Base-by-base conservation (phyloP, 768 basidiomycete species). In the Nidularia pulvinata region DNA sequence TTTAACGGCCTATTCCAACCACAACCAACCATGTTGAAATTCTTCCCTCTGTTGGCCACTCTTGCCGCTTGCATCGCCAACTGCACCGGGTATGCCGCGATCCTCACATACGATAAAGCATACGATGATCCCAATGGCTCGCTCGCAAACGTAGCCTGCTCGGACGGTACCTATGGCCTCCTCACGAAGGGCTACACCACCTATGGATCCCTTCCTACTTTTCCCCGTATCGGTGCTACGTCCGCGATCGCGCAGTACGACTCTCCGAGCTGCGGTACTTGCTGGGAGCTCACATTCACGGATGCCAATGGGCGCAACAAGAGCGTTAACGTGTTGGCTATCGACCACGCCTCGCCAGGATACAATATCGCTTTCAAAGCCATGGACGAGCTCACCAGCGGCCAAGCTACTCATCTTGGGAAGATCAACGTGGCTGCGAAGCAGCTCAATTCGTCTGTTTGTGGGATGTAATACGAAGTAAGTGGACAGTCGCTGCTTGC, bases 201-300 rank as follows among this genome's bases (percentile, higher is more conserved):
- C 22, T 72, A 78, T 36, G 64, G 60, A 5, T 61, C 65, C 36
- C 51, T 81, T 6, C 77, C 78, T 4, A 61, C 53, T 49, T 80
- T 76, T 63, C 76, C 78, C 1, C 57, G 61, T 60, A 73, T 81
- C 57, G 78, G 73, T 19, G 78, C 75, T 1, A 69, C 69, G 5
- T 61, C 64, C 14, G 72, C 64, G 14, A 61, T 80, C 49, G 48
- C 53, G 3, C 66, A 64, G 9, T 80, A 63, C 61, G 61, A 71
- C 60, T 77, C 74, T 0, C 52, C 55, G 0, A 60, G 66, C 50
- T 82, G 79, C 57, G 75, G 74, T 1, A 65, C 68, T 32, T 81
- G 80, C 63, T 81, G 75, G 75, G 11, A 34, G 11, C 33, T 49
- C 13, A 10, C 11, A 49, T 49, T 9, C n/a, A 49, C 48, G 19